A percentile compares a stretch with the other conserved stretches of the same genome.
These are phyloP conservation scores for Vitis amurensis DNA, from an alignment of 164 flowering plant species.

Conservation along the genomic window DNA sequence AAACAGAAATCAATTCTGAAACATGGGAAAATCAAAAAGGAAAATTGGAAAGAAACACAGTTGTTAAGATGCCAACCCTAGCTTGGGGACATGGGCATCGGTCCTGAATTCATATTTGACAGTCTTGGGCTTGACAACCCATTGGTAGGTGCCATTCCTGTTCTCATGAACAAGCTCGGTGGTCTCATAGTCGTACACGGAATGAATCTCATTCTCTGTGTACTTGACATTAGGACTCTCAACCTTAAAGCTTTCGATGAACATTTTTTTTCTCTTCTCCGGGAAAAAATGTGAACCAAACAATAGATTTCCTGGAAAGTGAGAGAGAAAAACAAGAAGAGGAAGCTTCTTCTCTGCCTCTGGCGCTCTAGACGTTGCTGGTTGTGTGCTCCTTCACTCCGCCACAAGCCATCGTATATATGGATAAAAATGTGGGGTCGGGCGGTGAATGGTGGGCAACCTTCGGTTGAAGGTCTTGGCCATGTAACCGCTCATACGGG, in stretches of 20 bases:
- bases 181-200: conserved; percentile 81
- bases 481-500: too few species aligned
- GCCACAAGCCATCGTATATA: too few species aligned
- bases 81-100: conserved; percentile 77
- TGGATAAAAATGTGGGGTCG: too few species aligned
- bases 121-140: conserved; percentile 90
- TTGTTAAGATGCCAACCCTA: conserved; percentile 53
- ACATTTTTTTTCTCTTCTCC: conserved; percentile 54
- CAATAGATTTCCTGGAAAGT: too few species aligned
- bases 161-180: conserved; percentile 93
- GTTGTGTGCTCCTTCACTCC: too few species aligned
- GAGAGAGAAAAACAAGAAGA: too few species aligned
- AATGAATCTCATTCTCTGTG: conserved; percentile 76
- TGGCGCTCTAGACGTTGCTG: too few species aligned
- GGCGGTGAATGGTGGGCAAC: too few species aligned
- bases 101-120: conserved; percentile 91
- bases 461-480: too few species aligned
- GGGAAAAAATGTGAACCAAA: neutral
- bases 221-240: conserved; percentile 90
- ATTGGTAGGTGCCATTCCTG: conserved; percentile 74
- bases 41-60: neutral
- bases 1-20: conserved; percentile 4
- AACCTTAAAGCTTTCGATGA: conserved; percentile 86
- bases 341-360: too few species aligned
- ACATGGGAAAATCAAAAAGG: neutral